A percentile compares a stretch with the other conserved stretches of the same genome.
These are phyloP conservation scores for Xylariaceae sp. DNA, from an alignment of 2,329 filamentous ascomycete species.

Conservation along the genomic window DNA sequence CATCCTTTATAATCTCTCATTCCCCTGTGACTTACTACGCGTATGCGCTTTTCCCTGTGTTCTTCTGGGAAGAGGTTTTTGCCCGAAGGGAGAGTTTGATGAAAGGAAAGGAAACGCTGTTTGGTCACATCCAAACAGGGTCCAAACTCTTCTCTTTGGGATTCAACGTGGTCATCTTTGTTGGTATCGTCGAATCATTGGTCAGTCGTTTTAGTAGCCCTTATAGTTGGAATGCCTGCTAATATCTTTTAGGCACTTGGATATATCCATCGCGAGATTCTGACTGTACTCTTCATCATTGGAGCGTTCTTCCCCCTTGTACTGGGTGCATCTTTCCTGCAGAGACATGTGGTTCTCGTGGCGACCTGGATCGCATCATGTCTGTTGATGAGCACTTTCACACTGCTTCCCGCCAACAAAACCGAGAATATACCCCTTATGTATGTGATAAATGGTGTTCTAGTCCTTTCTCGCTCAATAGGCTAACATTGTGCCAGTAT, in stretches of 20 bases:
- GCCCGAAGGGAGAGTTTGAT: conserved; percentile 66
- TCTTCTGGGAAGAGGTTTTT: conserved; percentile 96
- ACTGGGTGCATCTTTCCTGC: conserved; percentile 71
- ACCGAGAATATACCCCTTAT: conserved; percentile 60
- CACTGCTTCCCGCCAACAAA: conserved; percentile 79
- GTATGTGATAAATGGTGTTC: conserved; percentile 17
- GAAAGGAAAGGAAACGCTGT: conserved; percentile 63
- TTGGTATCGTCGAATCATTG: conserved; percentile 74
- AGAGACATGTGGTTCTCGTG: conserved; percentile 58
- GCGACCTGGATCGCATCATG: conserved; percentile 74
- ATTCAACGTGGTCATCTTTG: conserved; percentile 61
- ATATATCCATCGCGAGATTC: conserved; percentile 85
- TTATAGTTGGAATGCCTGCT: neutral
- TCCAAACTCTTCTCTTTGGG: conserved; percentile 54
- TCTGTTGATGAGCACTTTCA: conserved; percentile 83
- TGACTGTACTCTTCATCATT: conserved; percentile 74
- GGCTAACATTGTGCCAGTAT: conserved; percentile 46
- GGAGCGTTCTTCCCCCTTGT: conserved; percentile 73
- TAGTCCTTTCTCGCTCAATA: neutral
- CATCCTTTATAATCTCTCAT: conserved; percentile 72
- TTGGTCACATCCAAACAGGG: conserved; percentile 62
- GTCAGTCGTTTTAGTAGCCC: conserved; percentile 44
- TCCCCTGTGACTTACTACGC: conserved; percentile 83
- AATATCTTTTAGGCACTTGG: conserved; percentile 64
- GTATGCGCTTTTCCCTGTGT: conserved; percentile 86